Conservation (phyloP, 371 early-diverging fungal species). For the Batkoa obscura region DNA sequence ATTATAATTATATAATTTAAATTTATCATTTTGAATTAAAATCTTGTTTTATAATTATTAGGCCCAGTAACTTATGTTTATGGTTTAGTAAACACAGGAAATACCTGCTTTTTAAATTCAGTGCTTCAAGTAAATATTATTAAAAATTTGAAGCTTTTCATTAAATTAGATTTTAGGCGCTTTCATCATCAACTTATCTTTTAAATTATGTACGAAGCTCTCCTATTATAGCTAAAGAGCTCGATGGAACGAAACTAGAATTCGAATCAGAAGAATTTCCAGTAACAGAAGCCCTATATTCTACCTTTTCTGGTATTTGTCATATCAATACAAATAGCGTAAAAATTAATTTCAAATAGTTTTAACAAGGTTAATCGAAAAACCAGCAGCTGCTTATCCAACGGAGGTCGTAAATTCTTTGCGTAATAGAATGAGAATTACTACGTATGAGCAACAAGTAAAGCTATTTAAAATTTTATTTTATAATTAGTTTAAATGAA, state of each 20-base stretch:
- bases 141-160: background rate
- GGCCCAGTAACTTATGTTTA: conserved; percentile 11
- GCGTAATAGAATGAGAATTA: conserved; percentile 20
- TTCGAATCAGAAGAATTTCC: background rate
- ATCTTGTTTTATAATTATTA: background rate
- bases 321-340: background rate
- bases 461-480: background rate
- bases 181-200: conserved; percentile 21
- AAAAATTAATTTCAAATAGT: background rate
- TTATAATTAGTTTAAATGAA: background rate
- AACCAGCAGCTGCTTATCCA: background rate
- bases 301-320: background rate
- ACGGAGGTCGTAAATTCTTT: conserved; percentile 11
- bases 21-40: background rate
- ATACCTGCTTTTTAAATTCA: conserved; percentile 84
- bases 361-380: background rate
- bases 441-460: conserved; percentile 23
- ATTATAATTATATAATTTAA: background rate
- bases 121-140: conserved; percentile 54
- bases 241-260: background rate
- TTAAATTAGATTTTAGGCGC: conserved; percentile 18
- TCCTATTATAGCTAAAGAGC: background rate
- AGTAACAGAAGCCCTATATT: background rate
- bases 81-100: conserved; percentile 79
- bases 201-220: conserved; percentile 14